Evolutionary conservation across 768 basidiomycete genomes (phyloP), one percentile per base, ranked within the genome.

Genomic region (Leccinum barrowsii): DNA sequence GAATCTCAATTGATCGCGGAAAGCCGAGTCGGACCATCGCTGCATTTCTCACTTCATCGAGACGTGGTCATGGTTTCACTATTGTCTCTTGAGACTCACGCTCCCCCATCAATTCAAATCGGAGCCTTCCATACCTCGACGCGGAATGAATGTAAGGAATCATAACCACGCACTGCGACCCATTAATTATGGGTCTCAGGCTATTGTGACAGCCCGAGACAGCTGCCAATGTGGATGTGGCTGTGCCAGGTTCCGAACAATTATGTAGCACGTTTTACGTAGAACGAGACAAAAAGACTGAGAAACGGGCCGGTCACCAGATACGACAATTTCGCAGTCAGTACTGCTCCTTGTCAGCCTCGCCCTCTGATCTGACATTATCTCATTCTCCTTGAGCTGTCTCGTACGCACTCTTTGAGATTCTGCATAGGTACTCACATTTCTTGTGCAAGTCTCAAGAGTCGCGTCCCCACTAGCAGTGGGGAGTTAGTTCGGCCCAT

Each of bases 201-300:
- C n/a, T 42, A 13, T 42, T 42, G 42, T 42, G n/a, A 42, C 10
- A 19, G 32, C 32, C 32, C 12, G 32, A 13, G 32, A 13, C 32
- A 34, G 32, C 12, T 34, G 32, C 32, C 4, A n/a, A n/a, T n/a
- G 64, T 67, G 69, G 59, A 63, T 62, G 65, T 70, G 58, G 46
- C 50, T 12, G 40, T 44, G 56, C 51, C 4, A 42, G 55, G 19
- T 55, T 35, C 60, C 59, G 60, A 63, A 68, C 69, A 70, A 69
- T 69, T 62, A 60, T 57, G 19, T 44, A 35, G 30, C 24, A 37
- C 26, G 15, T 22, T 47, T 15, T 4, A 34, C 47, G 28, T 15
- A 7, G 15, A 46, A 46, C 47, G 52, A 54, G 54, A 67, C 66
- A 67, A 70, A 67, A 63, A 52, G 59, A 46, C 26, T 28, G 54